A percentile compares a stretch with the other conserved stretches of the same genome.
These are phyloP conservation scores for Pyrenochaeta sp. DNA, from an alignment of 2,329 filamentous ascomycete genomes.

Conservation along the genomic window DNA sequence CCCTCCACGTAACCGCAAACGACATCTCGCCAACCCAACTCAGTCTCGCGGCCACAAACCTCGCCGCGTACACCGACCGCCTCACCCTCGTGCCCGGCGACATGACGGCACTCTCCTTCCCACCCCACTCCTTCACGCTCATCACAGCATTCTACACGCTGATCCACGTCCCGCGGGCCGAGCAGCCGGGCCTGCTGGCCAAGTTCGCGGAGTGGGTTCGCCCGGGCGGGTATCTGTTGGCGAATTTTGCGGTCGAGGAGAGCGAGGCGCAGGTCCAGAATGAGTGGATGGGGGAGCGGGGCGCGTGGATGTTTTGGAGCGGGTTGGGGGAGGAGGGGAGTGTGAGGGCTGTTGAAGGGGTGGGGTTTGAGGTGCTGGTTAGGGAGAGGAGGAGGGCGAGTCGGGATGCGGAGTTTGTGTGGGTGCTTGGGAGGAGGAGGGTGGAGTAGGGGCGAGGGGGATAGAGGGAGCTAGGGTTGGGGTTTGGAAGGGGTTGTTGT, in stretches of 20 bases:
- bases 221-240: constrained; percentile 56
- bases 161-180: constrained; percentile 61
- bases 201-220: constrained; percentile 59
- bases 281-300: constrained; percentile 45
- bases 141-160: constrained; percentile 63
- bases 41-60: constrained; percentile 37
- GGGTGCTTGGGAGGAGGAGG: constrained; percentile 34
- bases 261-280: constrained; percentile 13
- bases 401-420: constrained; percentile 36
- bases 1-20: constrained; percentile 49
- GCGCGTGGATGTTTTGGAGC: constrained; percentile 51
- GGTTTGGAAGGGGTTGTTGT: no score
- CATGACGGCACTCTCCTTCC: constrained; percentile 52
- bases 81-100: constrained; percentile 47
- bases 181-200: constrained; percentile 58
- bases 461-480: background rate
- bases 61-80: constrained; percentile 16
- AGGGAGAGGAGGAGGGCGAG: constrained; percentile 32
- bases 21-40: constrained; percentile 54
- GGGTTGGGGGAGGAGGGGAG: constrained; percentile 48
- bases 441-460: background rate
- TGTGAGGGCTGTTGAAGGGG: constrained; percentile 35
- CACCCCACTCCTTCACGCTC: constrained; percentile 52
- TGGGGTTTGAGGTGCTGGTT: constrained; percentile 32
- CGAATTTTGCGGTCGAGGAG: constrained; percentile 49